phyloP scores from a whole-genome alignment of 495 filamentous ascomycete genomes.

The Tuber umbilicatum region DNA sequence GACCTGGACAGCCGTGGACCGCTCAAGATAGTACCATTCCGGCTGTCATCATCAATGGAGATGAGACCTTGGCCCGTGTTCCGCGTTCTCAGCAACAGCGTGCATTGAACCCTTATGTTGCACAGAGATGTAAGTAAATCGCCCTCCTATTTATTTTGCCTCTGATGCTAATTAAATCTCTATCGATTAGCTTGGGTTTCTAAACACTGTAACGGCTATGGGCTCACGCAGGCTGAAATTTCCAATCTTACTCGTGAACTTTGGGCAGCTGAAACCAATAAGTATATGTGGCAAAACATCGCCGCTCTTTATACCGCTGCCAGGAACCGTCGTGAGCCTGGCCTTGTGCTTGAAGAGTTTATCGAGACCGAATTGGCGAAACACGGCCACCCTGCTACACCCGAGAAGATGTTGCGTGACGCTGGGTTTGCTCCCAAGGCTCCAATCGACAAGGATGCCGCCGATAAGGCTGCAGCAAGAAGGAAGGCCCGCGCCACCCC shows the following conservation, averaged over 20 bases:
- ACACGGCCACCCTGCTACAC: slow-evolving; percentile 5
- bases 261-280: slow-evolving; percentile 17
- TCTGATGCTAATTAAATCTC: neutral
- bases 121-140: slow-evolving; percentile 23
- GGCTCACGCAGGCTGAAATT: slow-evolving; percentile 21
- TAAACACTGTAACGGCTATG: slow-evolving; percentile 17
- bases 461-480: neutral
- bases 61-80: neutral
- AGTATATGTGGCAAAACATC: slow-evolving; percentile 24
- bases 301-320: slow-evolving; percentile 19
- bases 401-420: neutral
- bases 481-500: neutral
- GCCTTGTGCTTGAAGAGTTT: slow-evolving; percentile 16
- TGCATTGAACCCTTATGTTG: slow-evolving; percentile 27
- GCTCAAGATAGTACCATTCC: neutral
- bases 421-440: neutral
- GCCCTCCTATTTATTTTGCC: neutral
- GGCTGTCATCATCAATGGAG: neutral
- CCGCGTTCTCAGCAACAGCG: neutral
- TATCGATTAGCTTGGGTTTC: slow-evolving; percentile 25
- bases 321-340: slow-evolving; percentile 2
- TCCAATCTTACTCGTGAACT: slow-evolving; percentile 17
- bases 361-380: slow-evolving; percentile 18
- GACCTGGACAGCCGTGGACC: neutral
- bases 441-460: neutral